phyloP scores from a whole-genome alignment of 2,329 filamentous ascomycete genomes.

The Ophiocordyceps camponoti-leonardi region DNA sequence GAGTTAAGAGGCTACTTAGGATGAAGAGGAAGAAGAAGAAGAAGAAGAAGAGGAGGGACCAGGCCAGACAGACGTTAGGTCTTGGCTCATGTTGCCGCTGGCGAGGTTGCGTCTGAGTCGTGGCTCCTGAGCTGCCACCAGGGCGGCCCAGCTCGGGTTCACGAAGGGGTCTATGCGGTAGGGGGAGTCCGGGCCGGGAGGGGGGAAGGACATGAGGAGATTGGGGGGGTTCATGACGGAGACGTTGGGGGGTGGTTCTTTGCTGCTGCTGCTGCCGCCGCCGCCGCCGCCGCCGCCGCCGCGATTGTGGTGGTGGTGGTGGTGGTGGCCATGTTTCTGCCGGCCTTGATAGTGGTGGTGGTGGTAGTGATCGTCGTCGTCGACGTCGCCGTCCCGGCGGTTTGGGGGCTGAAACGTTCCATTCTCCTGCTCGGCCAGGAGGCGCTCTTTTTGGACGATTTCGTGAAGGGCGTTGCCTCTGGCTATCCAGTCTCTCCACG shows the following conservation, averaged over 20 bases:
- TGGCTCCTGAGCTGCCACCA: constrained; percentile 2
- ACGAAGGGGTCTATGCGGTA: constrained; percentile 4
- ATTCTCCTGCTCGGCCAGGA: constrained; percentile 9
- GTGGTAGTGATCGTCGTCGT: neutral
- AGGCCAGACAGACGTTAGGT: neutral
- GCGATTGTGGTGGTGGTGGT: too few relatives aligned
- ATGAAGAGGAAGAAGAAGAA: too few relatives aligned
- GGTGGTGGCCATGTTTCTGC: too few relatives aligned
- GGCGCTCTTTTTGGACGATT: constrained; percentile 21
- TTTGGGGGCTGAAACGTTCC: neutral
- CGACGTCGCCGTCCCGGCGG: neutral
- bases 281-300: too few relatives aligned
- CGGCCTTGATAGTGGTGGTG: too few relatives aligned
- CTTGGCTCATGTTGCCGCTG: neutral
- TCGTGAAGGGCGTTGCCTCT: constrained; percentile 21
- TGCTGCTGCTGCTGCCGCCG: too few relatives aligned
- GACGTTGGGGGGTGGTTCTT: too few relatives aligned
- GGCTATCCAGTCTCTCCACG: constrained; percentile 21
- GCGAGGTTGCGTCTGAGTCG: neutral
- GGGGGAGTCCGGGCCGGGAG: neutral
- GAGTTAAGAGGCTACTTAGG: neutral
- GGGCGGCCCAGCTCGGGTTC: constrained; percentile 4
- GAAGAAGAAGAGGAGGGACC: too few relatives aligned
- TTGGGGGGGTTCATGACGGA: neutral
- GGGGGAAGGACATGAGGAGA: too few relatives aligned